Evolutionary conservation across 2,329 filamentous ascomycete genomes (phyloP), one percentile per base, ranked within the genome.

Genomic region (Fusarium aywerte): DNA sequence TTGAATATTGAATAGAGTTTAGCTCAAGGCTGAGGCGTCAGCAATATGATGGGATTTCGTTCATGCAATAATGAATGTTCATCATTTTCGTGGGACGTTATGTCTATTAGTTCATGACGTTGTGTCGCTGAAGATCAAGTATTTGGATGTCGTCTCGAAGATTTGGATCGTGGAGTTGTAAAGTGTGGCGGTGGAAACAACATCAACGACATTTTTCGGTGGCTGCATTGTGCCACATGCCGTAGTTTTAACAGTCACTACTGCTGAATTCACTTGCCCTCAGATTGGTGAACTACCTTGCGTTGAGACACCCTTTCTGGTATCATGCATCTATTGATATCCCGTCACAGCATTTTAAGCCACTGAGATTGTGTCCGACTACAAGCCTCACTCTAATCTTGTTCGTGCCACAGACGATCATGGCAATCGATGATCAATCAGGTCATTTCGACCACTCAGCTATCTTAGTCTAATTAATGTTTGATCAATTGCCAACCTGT

Each of bases 331-430:
- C 13, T 13, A 49, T 18, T 9, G 20, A 35, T 13, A 49, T 57
- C n/a, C 48, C 49, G 18, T 47, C 32, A 21, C 38, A n/a, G 25
- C 13, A 12, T 18, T 11, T 20, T 47, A 7, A 44, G 31, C 42
- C 47, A 58, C 57, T 36, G 12, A 27, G 23, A 43, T 55, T 16
- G 10, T 18, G 20, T 25, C 21, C 21, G 32, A 21, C 39, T 47
- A 38, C 20, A 33, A 60, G 49, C 58, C 64, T 65, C 32, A 44
- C 36, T 27, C 10, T 20, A 38, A 48, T 20, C n/a, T 56, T 45
- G 32, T 21, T 40, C 33, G 15, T 51, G 18, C 18, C 27, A 43
- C 39, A 36, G 29, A 33, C 16, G 39, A 44, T 62, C 23, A 42
- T 36, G 25, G 16, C 35, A 42, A 33, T 43, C 16, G 7, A 16